These are phyloP conservation scores for Roridomyces roridus DNA, from an alignment of 768 basidiomycete species.

Conservation along the genomic window DNA sequence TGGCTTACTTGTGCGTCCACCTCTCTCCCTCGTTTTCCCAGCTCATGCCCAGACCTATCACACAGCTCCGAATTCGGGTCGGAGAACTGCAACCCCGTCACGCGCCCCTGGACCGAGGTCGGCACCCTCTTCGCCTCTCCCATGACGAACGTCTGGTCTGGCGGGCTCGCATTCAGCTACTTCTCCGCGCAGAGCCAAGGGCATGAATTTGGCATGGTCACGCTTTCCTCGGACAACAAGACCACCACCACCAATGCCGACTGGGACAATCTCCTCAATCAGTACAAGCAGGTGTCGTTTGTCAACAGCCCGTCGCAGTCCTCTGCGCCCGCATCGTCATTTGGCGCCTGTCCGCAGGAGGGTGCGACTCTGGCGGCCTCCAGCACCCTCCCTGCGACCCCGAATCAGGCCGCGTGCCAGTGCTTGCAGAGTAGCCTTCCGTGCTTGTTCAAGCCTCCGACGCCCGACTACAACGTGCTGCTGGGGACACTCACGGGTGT, in stretches of 20 bases:
- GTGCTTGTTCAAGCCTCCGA: constrained; percentile 75
- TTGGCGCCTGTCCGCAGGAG: constrained; percentile 69
- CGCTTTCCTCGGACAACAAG: constrained; percentile 65
- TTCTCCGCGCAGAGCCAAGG: constrained; percentile 79
- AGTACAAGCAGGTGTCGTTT: constrained; percentile 62
- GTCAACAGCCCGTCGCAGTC: constrained; percentile 63
- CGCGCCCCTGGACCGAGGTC: constrained; percentile 84
- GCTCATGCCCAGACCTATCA: neutral
- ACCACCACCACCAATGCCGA: constrained; percentile 75
- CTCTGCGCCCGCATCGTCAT: constrained; percentile 51
- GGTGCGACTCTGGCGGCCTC: constrained; percentile 70
- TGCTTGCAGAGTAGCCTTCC: constrained; percentile 73
- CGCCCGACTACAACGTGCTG: constrained; percentile 62
- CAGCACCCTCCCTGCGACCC: constrained; percentile 80
- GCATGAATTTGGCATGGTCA: constrained; percentile 88
- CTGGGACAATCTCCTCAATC: constrained; percentile 66
- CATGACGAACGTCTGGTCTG: constrained; percentile 85
- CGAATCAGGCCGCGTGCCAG: constrained; percentile 78
- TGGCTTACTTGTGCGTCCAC: constrained; percentile 81
- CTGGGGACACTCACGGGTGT: constrained; percentile 68
- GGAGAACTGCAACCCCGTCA: constrained; percentile 33
- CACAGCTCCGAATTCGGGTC: constrained; percentile 23
- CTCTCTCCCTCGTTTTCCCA: neutral
- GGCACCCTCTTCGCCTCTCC: constrained; percentile 71
- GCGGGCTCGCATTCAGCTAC: constrained; percentile 89